These are phyloP conservation scores for Tricholoma sp. DNA, from an alignment of 768 basidiomycete genomes.

Conservation along the genomic window DNA sequence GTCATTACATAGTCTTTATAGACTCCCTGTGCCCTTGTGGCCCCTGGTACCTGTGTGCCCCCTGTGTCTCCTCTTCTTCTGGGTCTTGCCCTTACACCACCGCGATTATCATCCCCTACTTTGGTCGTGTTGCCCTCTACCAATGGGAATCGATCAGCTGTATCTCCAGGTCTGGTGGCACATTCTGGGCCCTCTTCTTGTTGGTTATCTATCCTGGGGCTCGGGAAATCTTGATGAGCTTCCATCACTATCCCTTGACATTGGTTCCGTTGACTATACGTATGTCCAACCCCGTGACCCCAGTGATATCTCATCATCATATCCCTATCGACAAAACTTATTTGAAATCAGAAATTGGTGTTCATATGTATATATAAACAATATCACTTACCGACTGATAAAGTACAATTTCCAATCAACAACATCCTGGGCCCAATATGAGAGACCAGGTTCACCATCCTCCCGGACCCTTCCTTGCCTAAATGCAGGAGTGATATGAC, in stretches of 20 bases:
- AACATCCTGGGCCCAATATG: neutral
- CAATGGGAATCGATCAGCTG: neutral
- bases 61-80: too few species aligned
- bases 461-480: neutral
- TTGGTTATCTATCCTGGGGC: neutral
- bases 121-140: neutral
- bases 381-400: neutral
- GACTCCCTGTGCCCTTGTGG: too few species aligned
- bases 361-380: neutral
- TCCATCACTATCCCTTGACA: neutral
- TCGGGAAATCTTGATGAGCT: neutral
- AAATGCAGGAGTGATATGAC: slow-evolving; percentile 13
- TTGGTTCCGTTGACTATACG: neutral
- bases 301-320: neutral
- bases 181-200: neutral
- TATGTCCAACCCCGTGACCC: neutral
- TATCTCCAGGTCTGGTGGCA: neutral
- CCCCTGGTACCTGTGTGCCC: too few species aligned
- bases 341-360: neutral
- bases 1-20: too few species aligned
- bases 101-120: too few species aligned
- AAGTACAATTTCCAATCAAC: neutral
- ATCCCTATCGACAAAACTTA: neutral
- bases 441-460: neutral
- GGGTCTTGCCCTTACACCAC: too few species aligned